Percentiles rank a stretch among this genome's conserved stretches.
phyloP scores from a whole-genome alignment of 2,329 filamentous ascomycete genomes.

The Aspergillus udagawae region DNA sequence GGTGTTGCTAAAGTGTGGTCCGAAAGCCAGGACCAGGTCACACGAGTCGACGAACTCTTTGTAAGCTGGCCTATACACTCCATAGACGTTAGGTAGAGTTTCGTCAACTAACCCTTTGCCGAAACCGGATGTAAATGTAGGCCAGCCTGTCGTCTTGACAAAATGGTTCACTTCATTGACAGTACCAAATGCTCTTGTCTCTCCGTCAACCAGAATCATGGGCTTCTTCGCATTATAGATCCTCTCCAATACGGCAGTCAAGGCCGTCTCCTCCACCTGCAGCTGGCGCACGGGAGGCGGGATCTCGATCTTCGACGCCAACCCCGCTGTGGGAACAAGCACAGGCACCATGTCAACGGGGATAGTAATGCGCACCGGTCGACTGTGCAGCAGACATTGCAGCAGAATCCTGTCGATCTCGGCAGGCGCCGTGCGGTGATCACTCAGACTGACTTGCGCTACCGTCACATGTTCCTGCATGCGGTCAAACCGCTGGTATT shows the following conservation, averaged over 20 bases:
- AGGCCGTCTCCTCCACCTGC: constrained; percentile 12
- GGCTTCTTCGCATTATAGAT: constrained; percentile 45
- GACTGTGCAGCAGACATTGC: constrained; percentile 51
- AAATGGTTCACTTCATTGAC: constrained; percentile 40
- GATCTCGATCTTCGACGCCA: constrained; percentile 9
- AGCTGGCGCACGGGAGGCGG: constrained; percentile 3
- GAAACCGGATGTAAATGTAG: constrained; percentile 45
- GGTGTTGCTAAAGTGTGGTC: constrained; percentile 40
- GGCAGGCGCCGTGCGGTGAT: constrained; percentile 43
- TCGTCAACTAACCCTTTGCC: constrained; percentile 51
- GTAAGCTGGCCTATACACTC: constrained; percentile 37
- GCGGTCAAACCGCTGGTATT: constrained; percentile 47
- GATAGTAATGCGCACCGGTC: constrained; percentile 54
- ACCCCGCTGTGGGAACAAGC: constrained; percentile 8
- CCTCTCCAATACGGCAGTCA: constrained; percentile 34
- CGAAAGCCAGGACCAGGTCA: constrained; percentile 43
- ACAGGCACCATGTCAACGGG: constrained; percentile 50
- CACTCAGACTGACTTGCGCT: constrained; percentile 45
- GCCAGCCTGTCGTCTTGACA: constrained; percentile 41
- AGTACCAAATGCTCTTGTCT: constrained; percentile 39
- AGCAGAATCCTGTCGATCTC: constrained; percentile 51
- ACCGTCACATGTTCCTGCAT: constrained; percentile 49
- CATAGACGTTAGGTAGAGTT: constrained; percentile 43
- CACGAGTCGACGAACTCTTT: constrained; percentile 32
- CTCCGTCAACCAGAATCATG: constrained; percentile 50